Conservation (phyloP, 2,329 filamentous ascomycete genomes). For the Triangularia setosa region DNA sequence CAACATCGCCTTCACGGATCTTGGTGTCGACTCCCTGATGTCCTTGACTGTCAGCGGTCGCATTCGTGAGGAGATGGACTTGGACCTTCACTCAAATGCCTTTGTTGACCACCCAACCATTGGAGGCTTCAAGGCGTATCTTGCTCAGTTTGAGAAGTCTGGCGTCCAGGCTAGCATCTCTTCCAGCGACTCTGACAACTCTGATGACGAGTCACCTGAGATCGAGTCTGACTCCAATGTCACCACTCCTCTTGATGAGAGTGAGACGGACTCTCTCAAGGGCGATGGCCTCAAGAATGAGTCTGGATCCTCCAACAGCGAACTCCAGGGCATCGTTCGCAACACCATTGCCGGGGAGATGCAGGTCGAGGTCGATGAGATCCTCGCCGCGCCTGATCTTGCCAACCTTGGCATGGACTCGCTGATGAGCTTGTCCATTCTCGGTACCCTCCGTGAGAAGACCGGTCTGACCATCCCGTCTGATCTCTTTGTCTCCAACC, state of each 20-base stretch:
- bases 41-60: constrained; percentile 54
- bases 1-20: constrained; percentile 52
- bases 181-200: constrained; percentile 33
- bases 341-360: constrained; percentile 68
- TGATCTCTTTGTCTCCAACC: constrained; percentile 59
- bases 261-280: constrained; percentile 47
- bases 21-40: constrained; percentile 61
- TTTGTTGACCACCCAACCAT: constrained; percentile 54
- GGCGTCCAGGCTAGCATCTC: constrained; percentile 27
- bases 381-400: constrained; percentile 50
- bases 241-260: constrained; percentile 52
- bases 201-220: constrained; percentile 44
- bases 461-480: constrained; percentile 51
- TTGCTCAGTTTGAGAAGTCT: constrained; percentile 37
- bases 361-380: constrained; percentile 64
- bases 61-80: constrained; percentile 54
- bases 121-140: constrained; percentile 47
- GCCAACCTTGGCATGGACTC: constrained; percentile 58
- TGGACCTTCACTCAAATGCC: constrained; percentile 50
- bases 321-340: constrained; percentile 53
- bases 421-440: constrained; percentile 53
- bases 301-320: constrained; percentile 37
- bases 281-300: constrained; percentile 29
- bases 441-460: constrained; percentile 52
- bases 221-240: constrained; percentile 46